Conservation (phyloP, 73 alveolate genomes). For the Tetrahymena elliotti region DNA sequence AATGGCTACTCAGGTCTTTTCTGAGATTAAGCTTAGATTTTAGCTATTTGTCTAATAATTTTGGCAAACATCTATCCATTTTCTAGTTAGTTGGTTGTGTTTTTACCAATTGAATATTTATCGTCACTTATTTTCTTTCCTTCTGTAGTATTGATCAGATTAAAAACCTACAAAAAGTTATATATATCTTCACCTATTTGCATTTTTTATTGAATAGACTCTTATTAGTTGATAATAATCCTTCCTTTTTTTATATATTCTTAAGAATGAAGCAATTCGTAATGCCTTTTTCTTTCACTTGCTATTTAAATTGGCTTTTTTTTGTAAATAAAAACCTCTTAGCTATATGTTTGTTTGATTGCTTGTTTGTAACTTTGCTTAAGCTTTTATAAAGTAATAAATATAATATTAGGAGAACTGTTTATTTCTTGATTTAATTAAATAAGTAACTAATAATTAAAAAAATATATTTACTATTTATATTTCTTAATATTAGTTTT, state of each 20-base stretch:
- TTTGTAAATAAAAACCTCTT: neutral
- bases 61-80: slow-evolving; percentile 35
- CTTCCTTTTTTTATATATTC: no score
- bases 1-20: slow-evolving; percentile 36
- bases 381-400: neutral
- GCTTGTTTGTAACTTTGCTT: neutral
- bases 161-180: neutral
- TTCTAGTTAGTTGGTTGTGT: slow-evolving; percentile 12
- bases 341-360: neutral
- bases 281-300: neutral
- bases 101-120: slow-evolving; percentile 7
- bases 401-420: neutral
- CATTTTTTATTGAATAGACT: neutral
- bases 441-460: neutral
- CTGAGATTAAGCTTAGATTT: slow-evolving; percentile 13
- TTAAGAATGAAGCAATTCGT: neutral
- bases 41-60: slow-evolving; percentile 25
- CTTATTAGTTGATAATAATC: neutral
- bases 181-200: neutral
- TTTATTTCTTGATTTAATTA: neutral
- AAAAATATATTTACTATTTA: neutral
- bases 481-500: no score
- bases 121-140: slow-evolving; percentile 39
- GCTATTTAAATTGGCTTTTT: neutral
- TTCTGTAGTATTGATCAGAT: neutral